These are phyloP conservation scores for Bondarzewia mesenterica DNA, from an alignment of 1,284 basidiomycete species.

Conservation along the genomic window DNA sequence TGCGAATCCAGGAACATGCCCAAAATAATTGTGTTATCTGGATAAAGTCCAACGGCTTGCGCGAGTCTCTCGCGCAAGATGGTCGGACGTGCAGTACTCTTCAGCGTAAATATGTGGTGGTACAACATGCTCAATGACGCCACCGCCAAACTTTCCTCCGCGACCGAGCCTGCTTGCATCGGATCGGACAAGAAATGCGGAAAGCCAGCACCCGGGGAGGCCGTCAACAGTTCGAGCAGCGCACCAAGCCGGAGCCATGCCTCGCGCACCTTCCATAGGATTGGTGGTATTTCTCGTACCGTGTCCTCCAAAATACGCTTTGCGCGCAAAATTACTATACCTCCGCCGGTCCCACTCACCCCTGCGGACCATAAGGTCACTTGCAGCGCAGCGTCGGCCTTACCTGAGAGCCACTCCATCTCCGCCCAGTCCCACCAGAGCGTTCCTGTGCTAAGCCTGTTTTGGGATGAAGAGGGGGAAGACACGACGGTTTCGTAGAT, in stretches of 20 bases:
- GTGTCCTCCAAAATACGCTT: slow-evolving; percentile 50
- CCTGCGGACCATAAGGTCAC: slow-evolving; percentile 48
- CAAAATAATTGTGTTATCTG: slow-evolving; percentile 69
- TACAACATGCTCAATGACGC: slow-evolving; percentile 56
- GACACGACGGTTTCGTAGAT: slow-evolving; percentile 69
- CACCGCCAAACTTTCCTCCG: slow-evolving; percentile 55
- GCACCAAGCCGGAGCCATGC: slow-evolving; percentile 57
- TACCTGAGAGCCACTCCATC: slow-evolving; percentile 74
- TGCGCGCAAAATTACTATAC: slow-evolving; percentile 46
- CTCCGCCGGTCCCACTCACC: slow-evolving; percentile 36
- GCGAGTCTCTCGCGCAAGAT: slow-evolving; percentile 54
- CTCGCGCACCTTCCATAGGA: slow-evolving; percentile 45
- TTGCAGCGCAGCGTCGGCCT: slow-evolving; percentile 39
- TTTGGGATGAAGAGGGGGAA: slow-evolving; percentile 28
- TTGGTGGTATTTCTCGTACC: slow-evolving; percentile 21
- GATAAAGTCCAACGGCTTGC: slow-evolving; percentile 49
- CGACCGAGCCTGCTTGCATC: slow-evolving; percentile 20
- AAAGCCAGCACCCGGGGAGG: slow-evolving; percentile 26
- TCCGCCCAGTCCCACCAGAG: slow-evolving; percentile 89
- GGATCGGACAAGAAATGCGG: slow-evolving; percentile 37
- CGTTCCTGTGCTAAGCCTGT: slow-evolving; percentile 29
- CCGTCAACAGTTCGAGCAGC: slow-evolving; percentile 51
- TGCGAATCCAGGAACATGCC: slow-evolving; percentile 74
- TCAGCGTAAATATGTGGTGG: slow-evolving; percentile 47
- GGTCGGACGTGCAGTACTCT: slow-evolving; percentile 48